Conservation (phyloP, 179 eudicot species). For the Patellifolia procumbens region DNA sequence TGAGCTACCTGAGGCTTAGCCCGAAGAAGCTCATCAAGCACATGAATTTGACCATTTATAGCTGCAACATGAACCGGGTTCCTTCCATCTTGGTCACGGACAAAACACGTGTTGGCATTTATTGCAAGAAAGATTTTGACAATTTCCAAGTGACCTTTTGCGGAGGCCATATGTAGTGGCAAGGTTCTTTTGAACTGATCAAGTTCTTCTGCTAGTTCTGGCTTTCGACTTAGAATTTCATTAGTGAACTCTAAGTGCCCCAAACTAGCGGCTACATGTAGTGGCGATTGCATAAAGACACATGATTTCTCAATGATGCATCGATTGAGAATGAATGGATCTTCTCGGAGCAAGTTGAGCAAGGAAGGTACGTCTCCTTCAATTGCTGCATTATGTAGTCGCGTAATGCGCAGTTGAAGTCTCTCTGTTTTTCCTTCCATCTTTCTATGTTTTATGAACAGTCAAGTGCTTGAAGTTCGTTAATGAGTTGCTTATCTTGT, state of each 20-base stretch:
- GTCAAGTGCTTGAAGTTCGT: background rate
- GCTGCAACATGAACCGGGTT: conserved; percentile 23
- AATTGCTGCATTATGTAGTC: conserved; percentile 2
- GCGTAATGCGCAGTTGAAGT: background rate
- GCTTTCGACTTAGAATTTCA: conserved; percentile 9
- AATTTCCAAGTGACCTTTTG: conserved; percentile 31
- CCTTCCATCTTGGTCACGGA: conserved; percentile 33
- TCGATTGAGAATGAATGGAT: conserved; percentile 9
- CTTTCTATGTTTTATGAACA: background rate
- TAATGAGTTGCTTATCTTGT: too few relatives aligned
- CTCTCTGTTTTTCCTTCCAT: background rate
- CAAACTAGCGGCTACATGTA: conserved; percentile 18
- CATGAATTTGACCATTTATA: background rate
- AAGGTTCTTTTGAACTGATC: conserved; percentile 18
- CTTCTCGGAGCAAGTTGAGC: background rate
- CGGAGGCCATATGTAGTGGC: conserved; percentile 42
- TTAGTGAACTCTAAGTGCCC: conserved; percentile 11
- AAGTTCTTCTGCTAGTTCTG: conserved; percentile 10
- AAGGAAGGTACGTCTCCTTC: conserved; percentile 9
- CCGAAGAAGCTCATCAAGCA: conserved; percentile 14
- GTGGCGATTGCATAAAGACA: background rate
- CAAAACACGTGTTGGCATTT: conserved; percentile 35
- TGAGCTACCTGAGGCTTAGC: background rate
- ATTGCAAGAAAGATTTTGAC: conserved; percentile 20
- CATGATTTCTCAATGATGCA: background rate